phyloP scores from a whole-genome alignment of 768 basidiomycete genomes.

The Phylloporus sp. region DNA sequence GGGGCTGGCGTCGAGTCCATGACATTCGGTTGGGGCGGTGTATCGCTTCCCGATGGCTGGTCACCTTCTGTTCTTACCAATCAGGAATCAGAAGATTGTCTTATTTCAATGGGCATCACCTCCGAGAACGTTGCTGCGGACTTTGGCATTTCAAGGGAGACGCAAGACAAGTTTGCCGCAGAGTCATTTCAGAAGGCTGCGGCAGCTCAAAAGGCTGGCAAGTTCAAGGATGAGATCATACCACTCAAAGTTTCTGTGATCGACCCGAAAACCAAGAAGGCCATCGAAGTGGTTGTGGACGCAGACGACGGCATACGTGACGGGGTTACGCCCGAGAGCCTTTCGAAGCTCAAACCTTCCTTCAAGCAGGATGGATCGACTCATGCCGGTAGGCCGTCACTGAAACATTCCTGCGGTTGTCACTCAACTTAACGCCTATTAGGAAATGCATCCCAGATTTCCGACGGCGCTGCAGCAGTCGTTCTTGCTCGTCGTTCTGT shows the following conservation, averaged over 20 bases:
- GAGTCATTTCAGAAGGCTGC: conserved; percentile 81
- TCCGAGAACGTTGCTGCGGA: conserved; percentile 88
- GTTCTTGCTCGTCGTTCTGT: conserved; percentile 74
- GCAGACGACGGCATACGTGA: conserved; percentile 82
- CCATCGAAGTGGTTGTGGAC: conserved; percentile 64
- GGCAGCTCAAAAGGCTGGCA: conserved; percentile 72
- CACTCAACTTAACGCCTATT: conserved; percentile 1
- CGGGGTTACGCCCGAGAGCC: conserved; percentile 73
- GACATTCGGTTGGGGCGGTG: conserved; percentile 69
- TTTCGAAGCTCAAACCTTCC: conserved; percentile 81
- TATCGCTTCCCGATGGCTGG: conserved; percentile 50
- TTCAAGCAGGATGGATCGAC: conserved; percentile 73
- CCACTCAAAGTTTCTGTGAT: conserved; percentile 66
- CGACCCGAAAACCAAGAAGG: conserved; percentile 72
- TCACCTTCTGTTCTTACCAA: conserved; percentile 62
- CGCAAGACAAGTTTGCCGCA: conserved; percentile 85
- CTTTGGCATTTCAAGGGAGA: conserved; percentile 64
- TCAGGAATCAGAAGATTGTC: conserved; percentile 73
- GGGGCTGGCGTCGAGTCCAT: conserved; percentile 89
- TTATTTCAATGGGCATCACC: conserved; percentile 88
- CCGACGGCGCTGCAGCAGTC: conserved; percentile 90
- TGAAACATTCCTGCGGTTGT: background rate
- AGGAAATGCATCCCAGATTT: conserved; percentile 85
- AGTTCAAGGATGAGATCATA: conserved; percentile 79
- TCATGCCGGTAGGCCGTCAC: conserved; percentile 54